Base-by-base conservation (phyloP, 768 basidiomycete species). In the Termitomyces sp. region DNA sequence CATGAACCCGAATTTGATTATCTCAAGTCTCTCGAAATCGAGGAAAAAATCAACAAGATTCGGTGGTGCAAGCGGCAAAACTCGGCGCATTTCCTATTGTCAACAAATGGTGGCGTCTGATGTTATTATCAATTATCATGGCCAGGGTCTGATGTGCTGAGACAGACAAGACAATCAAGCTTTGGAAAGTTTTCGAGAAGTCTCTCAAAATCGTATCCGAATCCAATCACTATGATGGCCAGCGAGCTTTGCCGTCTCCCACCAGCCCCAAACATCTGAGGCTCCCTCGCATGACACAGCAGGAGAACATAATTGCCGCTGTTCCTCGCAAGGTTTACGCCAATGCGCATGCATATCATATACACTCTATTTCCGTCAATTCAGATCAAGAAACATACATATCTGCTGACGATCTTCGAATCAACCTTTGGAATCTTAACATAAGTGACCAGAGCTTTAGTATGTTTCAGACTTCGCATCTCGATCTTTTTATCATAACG, bases 21-120 rank as follows among this genome's bases (percentile, higher is more conserved):
- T 75, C 87, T 99, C 70, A 99, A 99, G 82, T 97, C 94, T 26
- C 81, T 99, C 66, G 97, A 99, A 83, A 99, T 99, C 75, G 97
- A 99, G 77, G 97, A 99, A 84, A 99, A 99, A 89, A 99, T 99
- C 82, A 99, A 99, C 82, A 93, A 97, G 86, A 99, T 99, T 85
- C 93, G 95, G 74, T 99, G 97, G 97, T 98, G 95, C 82, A 95
- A 88, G 79, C 85, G 97, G 64, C 95, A 97, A 77, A 98, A 98
- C 72, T 82, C 91, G 49, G 95, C 97, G 48, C 97, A 99, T 75
- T 98, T 99, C 75, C 77, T 99, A 58, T 75, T 99, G 54, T 96
- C 95, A 59, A 98, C 97, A 33, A 99, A 99, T 68, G 97, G 97
- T 96, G 61, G 61, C 82, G 74, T 41, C 35, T 55, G 59, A 57